These are phyloP conservation scores for Coprinopsis sp. DNA, from an alignment of 768 basidiomycete species.

Conservation along the genomic window DNA sequence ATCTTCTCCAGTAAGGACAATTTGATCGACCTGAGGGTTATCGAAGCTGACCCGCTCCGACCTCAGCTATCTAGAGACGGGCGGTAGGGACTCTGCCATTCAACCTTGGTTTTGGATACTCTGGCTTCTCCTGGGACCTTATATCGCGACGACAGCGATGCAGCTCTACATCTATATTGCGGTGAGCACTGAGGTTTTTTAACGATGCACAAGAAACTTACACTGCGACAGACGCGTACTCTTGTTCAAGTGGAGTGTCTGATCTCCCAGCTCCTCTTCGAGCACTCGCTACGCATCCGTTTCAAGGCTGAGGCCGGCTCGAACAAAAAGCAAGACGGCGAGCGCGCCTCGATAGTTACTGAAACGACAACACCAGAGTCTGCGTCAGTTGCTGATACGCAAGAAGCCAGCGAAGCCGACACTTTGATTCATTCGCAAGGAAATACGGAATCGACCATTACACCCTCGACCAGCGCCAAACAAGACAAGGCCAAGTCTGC, in stretches of 20 bases:
- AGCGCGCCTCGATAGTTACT: not conserved
- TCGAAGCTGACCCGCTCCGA: not conserved
- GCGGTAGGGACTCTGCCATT: constrained; percentile 40
- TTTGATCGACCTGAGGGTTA: not conserved
- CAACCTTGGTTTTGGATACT: constrained; percentile 68
- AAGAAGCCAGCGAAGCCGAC: not conserved
- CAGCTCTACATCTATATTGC: constrained; percentile 53
- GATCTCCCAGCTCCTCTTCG: constrained; percentile 38
- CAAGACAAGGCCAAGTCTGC: no score
- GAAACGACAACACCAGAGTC: constrained; percentile 13
- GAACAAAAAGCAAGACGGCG: no score
- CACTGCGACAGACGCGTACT: constrained; percentile 43
- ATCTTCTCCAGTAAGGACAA: constrained; percentile 29
- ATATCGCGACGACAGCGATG: constrained; percentile 36
- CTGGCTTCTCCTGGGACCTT: constrained; percentile 45
- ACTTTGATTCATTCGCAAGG: constrained; percentile 6
- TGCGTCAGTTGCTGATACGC: constrained; percentile 11
- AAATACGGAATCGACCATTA: constrained; percentile 3
- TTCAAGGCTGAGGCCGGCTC: constrained; percentile 46
- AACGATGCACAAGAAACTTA: not conserved
- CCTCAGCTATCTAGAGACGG: constrained; percentile 53
- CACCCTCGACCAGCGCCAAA: no score
- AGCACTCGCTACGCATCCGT: constrained; percentile 53
- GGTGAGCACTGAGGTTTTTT: constrained; percentile 28
- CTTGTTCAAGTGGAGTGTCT: constrained; percentile 46